phyloP scores from a whole-genome alignment of 306 rosid genomes.

The Astragalus glycyphyllos region DNA sequence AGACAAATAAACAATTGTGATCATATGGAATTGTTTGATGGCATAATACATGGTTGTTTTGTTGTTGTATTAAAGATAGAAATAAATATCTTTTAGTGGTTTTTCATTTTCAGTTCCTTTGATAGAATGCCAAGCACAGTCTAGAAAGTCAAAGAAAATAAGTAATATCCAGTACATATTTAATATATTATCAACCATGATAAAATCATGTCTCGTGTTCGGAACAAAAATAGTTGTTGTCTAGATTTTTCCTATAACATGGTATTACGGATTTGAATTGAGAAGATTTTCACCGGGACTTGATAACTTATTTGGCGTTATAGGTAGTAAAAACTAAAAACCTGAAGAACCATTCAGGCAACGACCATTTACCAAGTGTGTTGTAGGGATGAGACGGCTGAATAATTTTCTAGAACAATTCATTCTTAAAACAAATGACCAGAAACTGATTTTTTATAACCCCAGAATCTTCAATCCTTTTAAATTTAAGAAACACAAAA shows the following conservation, averaged over 20 bases:
- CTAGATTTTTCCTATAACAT: slow-evolving; percentile 18
- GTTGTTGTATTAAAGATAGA: slow-evolving; percentile 16
- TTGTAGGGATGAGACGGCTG: background rate
- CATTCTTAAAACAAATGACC: slow-evolving; percentile 16
- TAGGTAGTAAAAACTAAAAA: slow-evolving; percentile 20
- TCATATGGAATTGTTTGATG: background rate
- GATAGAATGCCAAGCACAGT: slow-evolving; percentile 24
- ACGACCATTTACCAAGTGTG: slow-evolving; percentile 7
- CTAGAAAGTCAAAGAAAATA: slow-evolving; percentile 12
- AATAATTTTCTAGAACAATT: slow-evolving; percentile 14
- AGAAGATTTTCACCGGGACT: slow-evolving; percentile 26
- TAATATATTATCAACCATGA: background rate
- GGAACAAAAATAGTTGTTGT: slow-evolving; percentile 12
- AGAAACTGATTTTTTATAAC: slow-evolving; percentile 3
- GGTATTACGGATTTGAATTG: slow-evolving; percentile 18
- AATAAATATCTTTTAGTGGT: slow-evolving; percentile 6
- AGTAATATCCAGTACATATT: slow-evolving; percentile 2
- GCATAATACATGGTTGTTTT: background rate
- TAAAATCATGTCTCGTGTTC: slow-evolving; percentile 13
- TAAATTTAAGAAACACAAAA: background rate
- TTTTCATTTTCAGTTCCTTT: slow-evolving; percentile 24
- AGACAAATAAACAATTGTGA: slow-evolving; percentile 7
- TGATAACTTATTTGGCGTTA: slow-evolving; percentile 2
- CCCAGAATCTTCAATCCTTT: background rate
- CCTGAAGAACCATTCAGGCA: slow-evolving; percentile 32